phyloP scores from a whole-genome alignment of 75 land plant species.

The Chamaecyparis obtusa region DNA sequence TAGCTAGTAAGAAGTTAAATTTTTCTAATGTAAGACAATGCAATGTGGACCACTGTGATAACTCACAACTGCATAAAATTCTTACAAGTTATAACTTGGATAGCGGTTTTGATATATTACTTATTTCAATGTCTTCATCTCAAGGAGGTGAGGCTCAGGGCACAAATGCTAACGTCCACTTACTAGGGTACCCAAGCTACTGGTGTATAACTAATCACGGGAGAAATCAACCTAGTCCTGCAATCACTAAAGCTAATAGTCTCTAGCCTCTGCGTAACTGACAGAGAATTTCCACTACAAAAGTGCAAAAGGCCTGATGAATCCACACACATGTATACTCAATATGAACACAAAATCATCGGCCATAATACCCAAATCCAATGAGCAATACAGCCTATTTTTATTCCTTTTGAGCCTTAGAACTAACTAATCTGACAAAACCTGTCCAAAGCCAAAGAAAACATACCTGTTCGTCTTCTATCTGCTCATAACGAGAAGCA shows the following conservation, averaged over 20 bases:
- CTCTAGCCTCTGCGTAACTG: background rate
- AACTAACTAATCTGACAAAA: background rate
- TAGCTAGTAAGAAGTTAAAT: background rate
- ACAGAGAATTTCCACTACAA: background rate
- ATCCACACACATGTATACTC: background rate
- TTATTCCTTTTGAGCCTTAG: background rate
- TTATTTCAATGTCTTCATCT: background rate
- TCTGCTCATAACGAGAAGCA: constrained; percentile 64
- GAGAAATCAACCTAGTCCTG: background rate
- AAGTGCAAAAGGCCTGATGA: background rate
- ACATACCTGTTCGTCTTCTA: constrained; percentile 65
- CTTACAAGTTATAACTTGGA: background rate
- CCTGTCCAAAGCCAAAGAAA: background rate
- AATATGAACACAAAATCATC: background rate
- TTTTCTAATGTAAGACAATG: background rate
- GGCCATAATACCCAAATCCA: background rate
- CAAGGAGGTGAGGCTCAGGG: background rate
- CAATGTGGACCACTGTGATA: background rate
- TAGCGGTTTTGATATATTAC: background rate
- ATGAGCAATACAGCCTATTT: background rate
- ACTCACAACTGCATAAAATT: background rate
- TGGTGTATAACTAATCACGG: background rate
- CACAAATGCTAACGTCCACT: background rate
- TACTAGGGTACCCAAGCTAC: background rate
- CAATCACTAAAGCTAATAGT: background rate